Evolutionary conservation across 163 green algal genomes (phyloP).

Genomic region (Chlamydomonas reinhardtii): DNA sequence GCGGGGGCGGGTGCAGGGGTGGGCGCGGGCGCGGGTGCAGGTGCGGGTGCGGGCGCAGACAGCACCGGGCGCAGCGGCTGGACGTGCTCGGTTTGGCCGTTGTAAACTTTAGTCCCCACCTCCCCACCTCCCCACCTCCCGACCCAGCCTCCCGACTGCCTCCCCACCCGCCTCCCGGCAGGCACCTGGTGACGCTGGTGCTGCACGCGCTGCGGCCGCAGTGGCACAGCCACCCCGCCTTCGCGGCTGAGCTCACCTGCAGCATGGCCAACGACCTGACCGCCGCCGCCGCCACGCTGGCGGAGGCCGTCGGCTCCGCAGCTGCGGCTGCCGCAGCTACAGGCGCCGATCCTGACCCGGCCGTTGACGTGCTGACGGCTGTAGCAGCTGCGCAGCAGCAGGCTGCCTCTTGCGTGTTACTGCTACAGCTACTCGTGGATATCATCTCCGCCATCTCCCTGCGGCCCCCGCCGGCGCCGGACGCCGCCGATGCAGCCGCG

Average conservation of each 20-base stretch:
- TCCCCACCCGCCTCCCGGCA: background rate
- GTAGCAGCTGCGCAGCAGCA: background rate
- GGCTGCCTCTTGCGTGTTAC: slow-evolving; percentile 4
- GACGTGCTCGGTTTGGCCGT: too few species aligned
- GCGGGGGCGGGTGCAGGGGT: background rate
- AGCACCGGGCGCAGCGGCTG: too few species aligned
- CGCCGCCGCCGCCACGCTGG: background rate
- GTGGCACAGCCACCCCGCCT: slow-evolving; percentile 45
- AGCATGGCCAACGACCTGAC: slow-evolving; percentile 38
- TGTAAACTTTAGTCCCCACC: too few species aligned
- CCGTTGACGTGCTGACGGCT: background rate
- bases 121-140: too few species aligned
- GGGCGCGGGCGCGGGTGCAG: too few species aligned
- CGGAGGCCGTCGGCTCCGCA: background rate
- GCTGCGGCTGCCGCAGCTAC: background rate
- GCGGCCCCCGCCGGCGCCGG: background rate
- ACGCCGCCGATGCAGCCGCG: background rate
- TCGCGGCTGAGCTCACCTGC: slow-evolving; percentile 15
- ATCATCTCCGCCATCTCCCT: slow-evolving; percentile 35
- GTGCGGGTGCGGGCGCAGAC: too few species aligned
- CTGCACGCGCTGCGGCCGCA: slow-evolving; percentile 40
- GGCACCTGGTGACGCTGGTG: slow-evolving; percentile 9
- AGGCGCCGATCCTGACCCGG: background rate
- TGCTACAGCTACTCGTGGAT: slow-evolving; percentile 24
- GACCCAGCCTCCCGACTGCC: too few species aligned